Percentiles rank a stretch among this genome's conserved stretches.
These are phyloP conservation scores for Perkinsus marinus DNA, from an alignment of 169 alveolate species.

Conservation along the genomic window DNA sequence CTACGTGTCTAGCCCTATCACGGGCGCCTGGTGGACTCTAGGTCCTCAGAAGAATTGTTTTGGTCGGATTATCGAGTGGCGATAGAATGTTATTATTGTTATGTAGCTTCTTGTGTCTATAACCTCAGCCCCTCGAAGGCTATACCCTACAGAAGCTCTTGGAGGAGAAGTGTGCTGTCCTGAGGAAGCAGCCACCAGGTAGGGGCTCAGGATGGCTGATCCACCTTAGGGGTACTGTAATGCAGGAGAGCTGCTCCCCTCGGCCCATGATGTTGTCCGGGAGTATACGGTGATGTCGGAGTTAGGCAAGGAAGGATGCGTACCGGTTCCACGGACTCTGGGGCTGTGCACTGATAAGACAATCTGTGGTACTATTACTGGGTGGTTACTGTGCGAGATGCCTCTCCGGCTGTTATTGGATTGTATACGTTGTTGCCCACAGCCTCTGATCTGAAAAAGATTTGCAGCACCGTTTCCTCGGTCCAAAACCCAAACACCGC, in stretches of 20 bases:
- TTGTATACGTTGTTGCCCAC: no score
- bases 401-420: no score
- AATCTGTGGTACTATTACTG: background rate
- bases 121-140: background rate
- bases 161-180: background rate
- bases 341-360: background rate
- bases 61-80: no score
- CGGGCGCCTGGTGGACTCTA: no score
- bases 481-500: no score
- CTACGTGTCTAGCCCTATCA: no score
- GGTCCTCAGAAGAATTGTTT: no score
- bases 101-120: background rate
- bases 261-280: background rate
- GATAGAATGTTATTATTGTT: no score
- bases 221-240: no score
- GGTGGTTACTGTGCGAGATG: no score
- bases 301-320: background rate
- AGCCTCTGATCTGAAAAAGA: no score
- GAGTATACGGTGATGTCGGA: background rate
- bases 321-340: background rate
- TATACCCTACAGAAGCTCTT: background rate
- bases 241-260: background rate
- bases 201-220: background rate
- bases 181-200: background rate
- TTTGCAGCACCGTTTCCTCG: no score